phyloP scores from a whole-genome alignment of 257 asterid genomes.

The Solanum sitiens region DNA sequence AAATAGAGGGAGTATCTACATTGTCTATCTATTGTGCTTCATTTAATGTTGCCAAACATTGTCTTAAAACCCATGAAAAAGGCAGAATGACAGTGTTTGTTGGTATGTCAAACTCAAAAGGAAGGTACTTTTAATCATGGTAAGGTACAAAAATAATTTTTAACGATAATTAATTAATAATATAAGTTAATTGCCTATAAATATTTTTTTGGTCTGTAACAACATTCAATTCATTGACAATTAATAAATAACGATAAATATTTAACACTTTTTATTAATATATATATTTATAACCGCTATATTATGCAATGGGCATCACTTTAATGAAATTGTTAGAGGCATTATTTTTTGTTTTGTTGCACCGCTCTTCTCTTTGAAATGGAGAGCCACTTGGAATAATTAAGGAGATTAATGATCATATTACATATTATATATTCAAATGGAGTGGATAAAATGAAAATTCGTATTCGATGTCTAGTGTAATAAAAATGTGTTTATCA shows the following conservation, averaged over 20 bases:
- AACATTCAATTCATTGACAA: no score
- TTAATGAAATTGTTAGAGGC: neutral
- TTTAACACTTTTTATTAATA: no score
- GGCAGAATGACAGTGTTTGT: neutral
- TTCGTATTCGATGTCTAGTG: neutral
- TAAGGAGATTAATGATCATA: neutral
- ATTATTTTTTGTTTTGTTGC: neutral
- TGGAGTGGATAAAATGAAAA: neutral
- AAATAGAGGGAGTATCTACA: neutral
- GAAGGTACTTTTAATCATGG: neutral
- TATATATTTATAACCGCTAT: neutral
- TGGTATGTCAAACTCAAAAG: neutral
- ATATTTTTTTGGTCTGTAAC: rapidly evolving
- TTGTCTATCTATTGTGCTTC: neutral
- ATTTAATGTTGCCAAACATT: neutral
- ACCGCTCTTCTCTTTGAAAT: neutral
- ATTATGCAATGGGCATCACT: neutral
- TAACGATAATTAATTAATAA: no score
- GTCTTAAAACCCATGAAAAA: neutral
- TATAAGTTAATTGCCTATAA: rapidly evolving
- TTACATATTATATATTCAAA: neutral
- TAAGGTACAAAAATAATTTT: neutral
- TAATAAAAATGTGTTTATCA: neutral
- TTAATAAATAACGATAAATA: rapidly evolving
- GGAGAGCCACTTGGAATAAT: neutral